Conservation (phyloP, 2,329 filamentous ascomycete genomes). For the Talaromyces sp. region DNA sequence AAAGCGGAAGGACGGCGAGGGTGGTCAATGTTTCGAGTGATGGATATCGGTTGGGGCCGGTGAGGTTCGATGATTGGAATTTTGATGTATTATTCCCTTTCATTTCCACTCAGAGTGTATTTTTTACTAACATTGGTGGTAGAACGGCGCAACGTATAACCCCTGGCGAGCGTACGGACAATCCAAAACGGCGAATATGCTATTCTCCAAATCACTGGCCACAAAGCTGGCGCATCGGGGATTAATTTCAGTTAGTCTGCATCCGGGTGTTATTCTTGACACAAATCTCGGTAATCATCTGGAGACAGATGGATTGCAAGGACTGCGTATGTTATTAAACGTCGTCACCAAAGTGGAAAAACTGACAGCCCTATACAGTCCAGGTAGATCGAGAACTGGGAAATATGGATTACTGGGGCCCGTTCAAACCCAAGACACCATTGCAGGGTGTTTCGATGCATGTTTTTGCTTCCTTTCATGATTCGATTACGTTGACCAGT, state of each 20-base stretch:
- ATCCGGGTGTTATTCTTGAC: constrained; percentile 8
- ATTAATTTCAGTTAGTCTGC: constrained; percentile 8
- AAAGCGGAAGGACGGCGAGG: constrained; percentile 20
- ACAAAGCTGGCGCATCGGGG: constrained; percentile 6
- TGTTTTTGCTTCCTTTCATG: constrained; percentile 27
- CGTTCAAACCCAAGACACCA: not conserved
- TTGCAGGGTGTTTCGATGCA: constrained; percentile 30
- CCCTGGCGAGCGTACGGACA: constrained; percentile 41
- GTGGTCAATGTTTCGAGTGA: constrained; percentile 45
- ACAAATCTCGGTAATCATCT: constrained; percentile 1
- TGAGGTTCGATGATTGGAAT: constrained; percentile 44
- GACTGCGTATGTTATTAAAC: not conserved
- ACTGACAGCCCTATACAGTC: not conserved
- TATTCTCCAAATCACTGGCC: constrained; percentile 13
- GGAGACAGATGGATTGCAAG: not conserved
- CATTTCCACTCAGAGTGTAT: not conserved
- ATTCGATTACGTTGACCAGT: constrained; percentile 3
- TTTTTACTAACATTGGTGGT: not conserved
- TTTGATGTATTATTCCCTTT: constrained; percentile 31
- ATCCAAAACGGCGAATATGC: constrained; percentile 15
- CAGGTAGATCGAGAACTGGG: constrained; percentile 15
- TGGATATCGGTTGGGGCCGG: constrained; percentile 39
- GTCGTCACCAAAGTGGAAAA: too few relatives aligned
- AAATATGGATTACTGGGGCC: constrained; percentile 19
- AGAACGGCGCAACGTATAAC: constrained; percentile 26